Base-by-base conservation (phyloP, 148 eudicot genomes). In the Limonium bicolor region DNA sequence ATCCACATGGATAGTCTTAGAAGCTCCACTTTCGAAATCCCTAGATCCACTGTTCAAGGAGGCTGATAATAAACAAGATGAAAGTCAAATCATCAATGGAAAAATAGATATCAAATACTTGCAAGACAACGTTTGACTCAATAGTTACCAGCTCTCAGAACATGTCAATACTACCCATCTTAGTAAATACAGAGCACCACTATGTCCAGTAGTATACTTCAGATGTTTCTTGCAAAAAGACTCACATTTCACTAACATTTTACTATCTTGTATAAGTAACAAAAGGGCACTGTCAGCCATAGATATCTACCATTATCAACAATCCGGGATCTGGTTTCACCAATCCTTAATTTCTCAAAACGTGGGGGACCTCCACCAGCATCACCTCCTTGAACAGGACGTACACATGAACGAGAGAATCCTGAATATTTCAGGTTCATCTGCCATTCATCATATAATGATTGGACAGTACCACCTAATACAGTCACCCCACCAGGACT, bases 371-470 rank as follows among this genome's bases (percentile, higher is more conserved):
- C 79, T 14, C 79, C 80, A 36, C 64, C 67, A 36, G 37, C 55
- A 48, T 54, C 76, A 49, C 62, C 62, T 27, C 72, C 78, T 48
- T 62, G 66, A 10, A 49, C 64, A 20, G 25, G 19, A 48, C 58
- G 61, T 32, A 68, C 36, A 36, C 70, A 61, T 32, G 78, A 67
- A 28, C 88, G 85, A 4, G 94, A 60, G 39, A 78, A 73, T 27
- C 84, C 94, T 12, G 81, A 54, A 62, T 76, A 87, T 55, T 87
- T 87, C 60, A 74, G 72, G 68, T 82, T 82, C 82, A 82, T 76
- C 61, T 82, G 64, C 96, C 96, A 87, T 67, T 87, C 96, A 61
- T 87, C 94, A 55, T 64, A 72, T 37, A 87, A 72, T 30, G 90
- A 67, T 51, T 66, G 70, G 64, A 87, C 96, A 42, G 74, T 55